phyloP scores from a whole-genome alignment of 495 filamentous ascomycete species.

The Penicillium pancosmium region DNA sequence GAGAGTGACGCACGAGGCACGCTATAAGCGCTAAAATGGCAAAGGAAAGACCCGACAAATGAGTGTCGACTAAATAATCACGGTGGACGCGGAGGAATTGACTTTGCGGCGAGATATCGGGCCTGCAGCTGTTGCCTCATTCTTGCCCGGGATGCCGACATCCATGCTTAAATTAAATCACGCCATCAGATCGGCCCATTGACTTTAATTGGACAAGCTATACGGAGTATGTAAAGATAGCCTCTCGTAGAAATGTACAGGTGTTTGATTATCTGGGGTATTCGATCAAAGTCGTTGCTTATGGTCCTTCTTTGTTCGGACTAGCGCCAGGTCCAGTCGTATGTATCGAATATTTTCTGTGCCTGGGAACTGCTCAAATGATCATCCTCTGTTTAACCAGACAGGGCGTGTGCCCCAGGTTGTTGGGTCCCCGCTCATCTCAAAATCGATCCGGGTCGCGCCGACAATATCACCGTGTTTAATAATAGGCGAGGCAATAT shows the following conservation, averaged over 20 bases:
- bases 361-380: not conserved
- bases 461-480: conserved; percentile 22
- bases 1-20: not conserved
- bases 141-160: not conserved
- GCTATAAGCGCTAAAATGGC: conserved; percentile 3
- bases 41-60: conserved; percentile 2
- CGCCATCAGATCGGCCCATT: not conserved
- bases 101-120: not conserved
- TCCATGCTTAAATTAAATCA: not conserved
- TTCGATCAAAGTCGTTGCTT: too few relatives aligned
- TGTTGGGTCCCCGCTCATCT: conserved; percentile 30
- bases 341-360: too few relatives aligned
- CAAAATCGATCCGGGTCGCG: conserved; percentile 24
- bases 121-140: not conserved
- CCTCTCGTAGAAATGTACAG: not conserved
- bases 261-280: too few relatives aligned
- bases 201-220: not conserved
- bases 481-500: conserved; percentile 13
- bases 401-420: conserved; percentile 19
- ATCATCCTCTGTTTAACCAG: conserved; percentile 7
- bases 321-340: not conserved
- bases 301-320: not conserved
- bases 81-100: not conserved
- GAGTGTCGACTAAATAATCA: not conserved
- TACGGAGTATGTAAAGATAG: not conserved